Evolutionary conservation across 768 basidiomycete genomes (phyloP).

Genomic region (Lanmaoa rubissima): DNA sequence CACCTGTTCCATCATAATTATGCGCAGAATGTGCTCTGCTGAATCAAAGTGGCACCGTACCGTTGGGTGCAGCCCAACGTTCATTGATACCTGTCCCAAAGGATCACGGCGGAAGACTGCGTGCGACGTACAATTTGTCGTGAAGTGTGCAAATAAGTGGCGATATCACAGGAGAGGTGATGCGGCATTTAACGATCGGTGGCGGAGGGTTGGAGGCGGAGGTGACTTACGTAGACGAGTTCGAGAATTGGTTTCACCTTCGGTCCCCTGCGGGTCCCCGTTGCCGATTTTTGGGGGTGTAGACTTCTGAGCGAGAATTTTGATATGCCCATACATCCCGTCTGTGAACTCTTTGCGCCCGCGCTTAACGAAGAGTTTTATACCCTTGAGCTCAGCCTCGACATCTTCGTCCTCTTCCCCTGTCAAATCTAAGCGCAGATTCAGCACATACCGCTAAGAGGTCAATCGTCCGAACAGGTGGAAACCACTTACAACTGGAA

Average conservation of each 20-base stretch:
- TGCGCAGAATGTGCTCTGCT: slow-evolving; percentile 52
- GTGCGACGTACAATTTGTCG: neutral
- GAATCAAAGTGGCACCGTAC: slow-evolving; percentile 59
- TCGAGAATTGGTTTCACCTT: slow-evolving; percentile 17
- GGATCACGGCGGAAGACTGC: slow-evolving; percentile 72
- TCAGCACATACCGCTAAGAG: slow-evolving; percentile 2
- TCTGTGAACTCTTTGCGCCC: slow-evolving; percentile 50
- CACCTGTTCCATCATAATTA: slow-evolving; percentile 51
- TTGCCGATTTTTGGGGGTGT: neutral
- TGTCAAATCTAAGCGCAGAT: slow-evolving; percentile 35
- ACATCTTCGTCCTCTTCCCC: slow-evolving; percentile 67
- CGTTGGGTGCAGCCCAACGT: slow-evolving; percentile 51
- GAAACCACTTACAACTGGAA: slow-evolving; percentile 17
- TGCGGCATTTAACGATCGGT: slow-evolving; percentile 17
- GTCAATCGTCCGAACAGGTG: neutral
- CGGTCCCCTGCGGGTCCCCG: neutral
- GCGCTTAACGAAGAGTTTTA: slow-evolving; percentile 48
- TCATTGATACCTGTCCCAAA: slow-evolving; percentile 68
- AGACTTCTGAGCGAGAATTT: slow-evolving; percentile 45
- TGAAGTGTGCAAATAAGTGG: neutral
- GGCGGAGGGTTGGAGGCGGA: slow-evolving; percentile 19
- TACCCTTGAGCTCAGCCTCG: slow-evolving; percentile 55
- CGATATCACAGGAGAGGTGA: slow-evolving; percentile 1
- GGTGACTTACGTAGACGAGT: slow-evolving; percentile 33
- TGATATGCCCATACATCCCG: slow-evolving; percentile 60